phyloP scores from a whole-genome alignment of 192 early-diverging fungal species.

The Coemansia sp. region DNA sequence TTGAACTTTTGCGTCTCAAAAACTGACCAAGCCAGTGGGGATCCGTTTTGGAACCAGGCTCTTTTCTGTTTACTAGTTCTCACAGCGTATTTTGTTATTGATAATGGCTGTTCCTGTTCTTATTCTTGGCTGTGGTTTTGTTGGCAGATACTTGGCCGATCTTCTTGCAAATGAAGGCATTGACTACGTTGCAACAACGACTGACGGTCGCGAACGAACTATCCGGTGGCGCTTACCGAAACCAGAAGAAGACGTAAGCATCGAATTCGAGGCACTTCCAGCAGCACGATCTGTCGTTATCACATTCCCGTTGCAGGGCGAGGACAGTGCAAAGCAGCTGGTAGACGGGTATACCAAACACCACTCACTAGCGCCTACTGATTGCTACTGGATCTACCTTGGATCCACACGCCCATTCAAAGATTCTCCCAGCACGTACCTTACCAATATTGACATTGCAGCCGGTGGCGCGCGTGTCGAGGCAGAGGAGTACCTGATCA shows the following conservation, averaged over 20 bases:
- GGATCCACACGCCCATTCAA: slow-evolving; percentile 49
- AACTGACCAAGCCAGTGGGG: too few species aligned
- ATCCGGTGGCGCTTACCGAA: slow-evolving; percentile 31
- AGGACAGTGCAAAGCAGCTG: slow-evolving; percentile 11
- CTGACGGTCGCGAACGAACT: slow-evolving; percentile 38
- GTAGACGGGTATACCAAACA: slow-evolving; percentile 17
- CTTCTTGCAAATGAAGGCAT: background rate
- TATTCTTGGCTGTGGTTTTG: slow-evolving; percentile 45
- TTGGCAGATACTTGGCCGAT: slow-evolving; percentile 40
- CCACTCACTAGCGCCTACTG: background rate
- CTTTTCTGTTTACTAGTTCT: background rate
- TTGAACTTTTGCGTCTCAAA: too few species aligned
- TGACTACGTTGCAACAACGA: slow-evolving; percentile 30
- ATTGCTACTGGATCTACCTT: slow-evolving; percentile 39
- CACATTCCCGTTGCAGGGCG: slow-evolving; percentile 43
- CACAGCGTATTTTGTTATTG: background rate
- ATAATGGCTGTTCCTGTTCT: slow-evolving; percentile 15
- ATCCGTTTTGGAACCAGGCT: too few species aligned
- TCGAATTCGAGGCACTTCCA: slow-evolving; percentile 18
- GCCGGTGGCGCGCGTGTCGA: slow-evolving; percentile 31
- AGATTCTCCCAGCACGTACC: slow-evolving; percentile 35
- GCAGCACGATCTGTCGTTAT: slow-evolving; percentile 26
- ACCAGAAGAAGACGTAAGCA: background rate
- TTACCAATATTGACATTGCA: slow-evolving; percentile 18
- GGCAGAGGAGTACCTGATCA: slow-evolving; percentile 34